Evolutionary conservation across 495 filamentous ascomycete genomes (phyloP).

Genomic region (Hypomontagnella submonticulosa): DNA sequence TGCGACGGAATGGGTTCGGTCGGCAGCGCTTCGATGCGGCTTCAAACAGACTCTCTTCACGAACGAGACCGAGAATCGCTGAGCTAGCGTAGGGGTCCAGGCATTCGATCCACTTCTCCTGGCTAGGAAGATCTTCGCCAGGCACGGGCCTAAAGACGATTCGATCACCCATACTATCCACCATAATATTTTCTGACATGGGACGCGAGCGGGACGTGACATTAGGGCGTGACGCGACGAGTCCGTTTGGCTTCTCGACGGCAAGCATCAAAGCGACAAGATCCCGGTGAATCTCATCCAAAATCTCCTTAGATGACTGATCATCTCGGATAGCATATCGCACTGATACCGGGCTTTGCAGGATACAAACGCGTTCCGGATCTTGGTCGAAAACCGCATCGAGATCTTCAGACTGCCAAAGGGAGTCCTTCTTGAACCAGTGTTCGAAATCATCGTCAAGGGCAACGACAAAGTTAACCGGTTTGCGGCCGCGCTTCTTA

Average conservation of each 20-base stretch:
- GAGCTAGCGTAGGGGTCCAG: too few species aligned
- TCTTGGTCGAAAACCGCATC: constrained; percentile 96
- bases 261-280: constrained; percentile 69
- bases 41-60: too few species aligned
- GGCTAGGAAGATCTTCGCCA: too few species aligned
- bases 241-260: constrained; percentile 29
- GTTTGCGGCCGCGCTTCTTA: constrained; percentile 94
- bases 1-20: too few species aligned
- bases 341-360: constrained; percentile 93
- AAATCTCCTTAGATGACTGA: constrained; percentile 91
- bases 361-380: constrained; percentile 91
- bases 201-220: constrained; percentile 65
- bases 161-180: too few species aligned
- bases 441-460: constrained; percentile 97
- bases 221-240: constrained; percentile 92
- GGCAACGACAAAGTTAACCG: constrained; percentile 91
- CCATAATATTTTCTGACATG: too few species aligned
- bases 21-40: too few species aligned
- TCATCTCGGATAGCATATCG: constrained; percentile 89
- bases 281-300: constrained; percentile 85
- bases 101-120: too few species aligned
- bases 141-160: too few species aligned
- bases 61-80: too few species aligned
- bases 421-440: constrained; percentile 99
- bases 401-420: constrained; percentile 98